Evolutionary conservation across 106 monocot species (phyloP), one percentile per base, ranked within the genome.

Genomic region (Vanilla planifolia): DNA sequence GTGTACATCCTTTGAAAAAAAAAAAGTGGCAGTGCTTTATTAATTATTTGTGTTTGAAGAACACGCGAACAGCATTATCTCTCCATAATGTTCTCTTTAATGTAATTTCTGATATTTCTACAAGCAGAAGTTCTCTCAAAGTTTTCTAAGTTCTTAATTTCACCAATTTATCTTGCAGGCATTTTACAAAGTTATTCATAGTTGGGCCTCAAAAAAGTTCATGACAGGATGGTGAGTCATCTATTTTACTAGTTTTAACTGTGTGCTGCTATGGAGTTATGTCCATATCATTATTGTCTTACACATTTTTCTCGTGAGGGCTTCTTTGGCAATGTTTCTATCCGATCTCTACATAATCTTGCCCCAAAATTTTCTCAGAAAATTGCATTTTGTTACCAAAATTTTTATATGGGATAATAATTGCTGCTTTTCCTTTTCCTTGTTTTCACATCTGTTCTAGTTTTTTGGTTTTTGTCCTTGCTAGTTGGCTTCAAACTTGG

Each of bases 131-230:
- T n/a, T n/a, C n/a, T n/a, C n/a, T n/a, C n/a, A n/a, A n/a, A n/a
- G n/a, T n/a, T n/a, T n/a, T 48, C 48, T 23, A 23, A 23, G 48
- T 56, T 32, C 29, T 34, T 35, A 7, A 35, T 64, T 17, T 62
- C 8, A 27, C 34, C n/a, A 33, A n/a, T 42, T 47, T 35, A 23
- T 8, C 6, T 8, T 62, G 22, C 51, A 71, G 70, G 70, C 70
- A 30, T 62, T 62, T 43, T 71, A 62, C 62, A 71, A 71, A 62
- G 70, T 71, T 29, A 17, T 71, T 22, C 70, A 51, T 26, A 71
- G 70, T 42, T 71, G 70, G 70, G 70, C 70, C 29, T 71, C 70
- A 13, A 71, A 71, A 13, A 71, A 71, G 52, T 71, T 71, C 27
- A 71, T 71, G 70, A 71, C 70, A 22, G 70, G 70, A 62, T 62